Percentiles rank a stretch among this genome's conserved stretches.
phyloP scores from a whole-genome alignment of 768 basidiomycete genomes.

The Hypholoma fasciculare region DNA sequence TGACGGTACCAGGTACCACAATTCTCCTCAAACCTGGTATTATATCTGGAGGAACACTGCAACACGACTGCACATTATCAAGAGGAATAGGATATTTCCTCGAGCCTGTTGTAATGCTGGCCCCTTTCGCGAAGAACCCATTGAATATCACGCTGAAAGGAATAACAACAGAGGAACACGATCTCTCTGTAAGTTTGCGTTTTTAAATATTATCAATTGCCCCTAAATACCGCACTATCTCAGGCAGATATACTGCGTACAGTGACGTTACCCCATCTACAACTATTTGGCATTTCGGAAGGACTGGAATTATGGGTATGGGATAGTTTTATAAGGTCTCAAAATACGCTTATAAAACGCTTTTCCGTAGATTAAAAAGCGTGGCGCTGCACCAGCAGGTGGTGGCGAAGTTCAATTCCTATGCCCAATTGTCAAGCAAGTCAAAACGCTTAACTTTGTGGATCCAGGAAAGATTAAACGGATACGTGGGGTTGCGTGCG shows the following conservation, averaged over 20 bases:
- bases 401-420: conserved; percentile 93
- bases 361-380: conserved; percentile 78
- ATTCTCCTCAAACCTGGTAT: conserved; percentile 92
- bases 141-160: conserved; percentile 81
- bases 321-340: not conserved
- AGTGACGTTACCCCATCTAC: conserved; percentile 87
- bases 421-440: conserved; percentile 89
- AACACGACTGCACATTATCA: conserved; percentile 87
- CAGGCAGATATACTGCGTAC: conserved; percentile 90
- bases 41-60: conserved; percentile 77
- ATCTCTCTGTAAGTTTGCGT: conserved; percentile 69
- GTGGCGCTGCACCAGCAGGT: conserved; percentile 88
- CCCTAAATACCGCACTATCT: not conserved
- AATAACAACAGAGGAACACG: conserved; percentile 90
- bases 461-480: conserved; percentile 91
- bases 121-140: conserved; percentile 89
- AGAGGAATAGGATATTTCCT: conserved; percentile 93
- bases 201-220: not conserved
- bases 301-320: conserved; percentile 85
- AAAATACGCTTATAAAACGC: not conserved
- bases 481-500: conserved; percentile 94
- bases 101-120: conserved; percentile 87
- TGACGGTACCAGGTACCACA: conserved; percentile 69
- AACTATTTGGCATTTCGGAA: conserved; percentile 87
- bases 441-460: conserved; percentile 91